Evolutionary conservation across 2,329 filamentous ascomycete genomes (phyloP).

Genomic region (Monilinia vaccinii-corymbosi): DNA sequence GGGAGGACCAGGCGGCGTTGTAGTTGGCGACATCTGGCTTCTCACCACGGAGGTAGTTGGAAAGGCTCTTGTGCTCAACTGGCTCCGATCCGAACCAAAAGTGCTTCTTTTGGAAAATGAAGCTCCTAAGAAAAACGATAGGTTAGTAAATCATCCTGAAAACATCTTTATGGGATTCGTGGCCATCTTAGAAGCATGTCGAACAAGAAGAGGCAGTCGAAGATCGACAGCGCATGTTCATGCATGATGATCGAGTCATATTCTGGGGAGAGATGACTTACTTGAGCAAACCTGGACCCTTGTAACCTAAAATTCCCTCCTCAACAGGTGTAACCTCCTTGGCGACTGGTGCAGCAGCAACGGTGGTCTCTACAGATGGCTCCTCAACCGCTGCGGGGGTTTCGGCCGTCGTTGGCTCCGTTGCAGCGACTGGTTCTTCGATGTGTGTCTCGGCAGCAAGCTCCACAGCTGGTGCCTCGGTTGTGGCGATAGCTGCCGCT

Average conservation of each 20-base stretch:
- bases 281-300: constrained; percentile 75
- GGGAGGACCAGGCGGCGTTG: constrained; percentile 77
- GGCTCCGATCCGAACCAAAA: constrained; percentile 77
- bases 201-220: background rate
- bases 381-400: constrained; percentile 32
- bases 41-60: constrained; percentile 75
- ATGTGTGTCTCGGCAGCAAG: constrained; percentile 27
- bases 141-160: background rate
- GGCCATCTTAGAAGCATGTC: background rate
- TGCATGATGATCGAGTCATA: background rate
- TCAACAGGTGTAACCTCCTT: constrained; percentile 39
- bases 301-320: constrained; percentile 82
- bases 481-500: constrained; percentile 18
- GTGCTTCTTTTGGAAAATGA: constrained; percentile 82
- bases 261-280: constrained; percentile 41
- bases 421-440: constrained; percentile 27
- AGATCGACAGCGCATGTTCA: background rate
- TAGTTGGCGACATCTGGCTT: constrained; percentile 74
- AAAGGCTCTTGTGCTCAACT: constrained; percentile 64
- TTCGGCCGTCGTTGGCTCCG: constrained; percentile 29
- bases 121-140: constrained; percentile 49
- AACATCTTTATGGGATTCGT: background rate
- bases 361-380: constrained; percentile 24
- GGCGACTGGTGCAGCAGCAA: constrained; percentile 51
- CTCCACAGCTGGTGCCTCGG: constrained; percentile 37